Conservation (phyloP, 768 basidiomycete species). For the Leccinum sublutescens region DNA sequence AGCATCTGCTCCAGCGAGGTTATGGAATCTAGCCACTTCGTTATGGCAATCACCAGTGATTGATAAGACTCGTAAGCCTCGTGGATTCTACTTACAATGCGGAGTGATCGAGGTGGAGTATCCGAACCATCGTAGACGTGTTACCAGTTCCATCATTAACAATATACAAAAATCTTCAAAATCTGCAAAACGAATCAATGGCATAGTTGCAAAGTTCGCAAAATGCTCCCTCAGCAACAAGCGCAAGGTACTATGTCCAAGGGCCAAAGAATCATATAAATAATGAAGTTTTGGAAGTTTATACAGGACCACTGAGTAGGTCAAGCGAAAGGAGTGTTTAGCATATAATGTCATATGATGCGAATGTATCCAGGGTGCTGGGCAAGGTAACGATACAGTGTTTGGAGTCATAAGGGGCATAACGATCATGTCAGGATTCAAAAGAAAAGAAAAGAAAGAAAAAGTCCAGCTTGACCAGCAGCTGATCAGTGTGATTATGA, state of each 20-base stretch:
- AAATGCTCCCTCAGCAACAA: background rate
- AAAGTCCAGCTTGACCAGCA: slow-evolving; percentile 18
- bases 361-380: background rate
- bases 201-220: background rate
- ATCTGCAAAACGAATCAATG: background rate
- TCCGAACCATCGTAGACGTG: background rate
- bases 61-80: background rate
- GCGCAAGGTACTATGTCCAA: background rate
- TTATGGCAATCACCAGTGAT: background rate
- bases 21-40: background rate
- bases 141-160: background rate
- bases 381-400: slow-evolving; percentile 13
- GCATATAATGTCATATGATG: slow-evolving; percentile 1
- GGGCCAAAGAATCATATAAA: slow-evolving; percentile 2
- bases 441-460: background rate
- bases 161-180: background rate
- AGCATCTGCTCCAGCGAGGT: background rate
- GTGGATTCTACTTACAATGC: background rate
- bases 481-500: background rate
- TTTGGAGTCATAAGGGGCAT: slow-evolving; percentile 2
- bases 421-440: background rate
- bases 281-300: background rate
- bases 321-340: background rate
- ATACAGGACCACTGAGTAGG: background rate
- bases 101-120: background rate